phyloP scores from a whole-genome alignment of 2,329 filamentous ascomycete genomes.

The Fusarium haematococcum region DNA sequence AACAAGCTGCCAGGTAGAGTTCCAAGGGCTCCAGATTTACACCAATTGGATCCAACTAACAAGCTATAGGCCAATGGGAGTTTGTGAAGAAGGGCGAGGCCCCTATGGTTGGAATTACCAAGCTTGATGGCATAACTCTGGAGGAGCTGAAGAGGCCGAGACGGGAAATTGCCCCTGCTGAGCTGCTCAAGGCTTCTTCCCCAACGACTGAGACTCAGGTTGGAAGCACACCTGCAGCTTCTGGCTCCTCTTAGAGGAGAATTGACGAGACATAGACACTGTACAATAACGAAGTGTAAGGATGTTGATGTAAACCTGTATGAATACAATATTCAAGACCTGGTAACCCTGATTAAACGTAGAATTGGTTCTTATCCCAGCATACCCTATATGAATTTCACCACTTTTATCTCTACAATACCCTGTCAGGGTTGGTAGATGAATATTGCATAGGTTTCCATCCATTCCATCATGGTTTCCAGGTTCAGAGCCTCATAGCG shows the following conservation, averaged over 20 bases:
- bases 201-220: constrained; percentile 49
- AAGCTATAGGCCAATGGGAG: constrained; percentile 78
- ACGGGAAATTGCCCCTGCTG: constrained; percentile 67
- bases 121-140: constrained; percentile 85
- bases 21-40: constrained; percentile 47
- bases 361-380: background rate
- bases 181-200: constrained; percentile 50
- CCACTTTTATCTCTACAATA: background rate
- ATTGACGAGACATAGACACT: constrained; percentile 30
- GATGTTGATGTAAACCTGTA: constrained; percentile 41
- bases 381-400: background rate
- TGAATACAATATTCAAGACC: constrained; percentile 38
- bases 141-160: constrained; percentile 86
- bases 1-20: constrained; percentile 90
- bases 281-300: constrained; percentile 42
- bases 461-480: background rate
- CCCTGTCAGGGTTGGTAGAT: background rate
- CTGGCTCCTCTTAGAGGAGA: constrained; percentile 40
- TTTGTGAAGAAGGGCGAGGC: constrained; percentile 94
- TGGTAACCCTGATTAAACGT: constrained; percentile 1
- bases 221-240: constrained; percentile 50
- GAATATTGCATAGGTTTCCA: background rate
- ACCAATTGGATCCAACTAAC: constrained; percentile 35
- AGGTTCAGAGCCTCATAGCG: background rate
- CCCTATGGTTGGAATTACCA: constrained; percentile 91